phyloP scores from a whole-genome alignment of 495 filamentous ascomycete species.

The Rostrohypoxylon terebratum region DNA sequence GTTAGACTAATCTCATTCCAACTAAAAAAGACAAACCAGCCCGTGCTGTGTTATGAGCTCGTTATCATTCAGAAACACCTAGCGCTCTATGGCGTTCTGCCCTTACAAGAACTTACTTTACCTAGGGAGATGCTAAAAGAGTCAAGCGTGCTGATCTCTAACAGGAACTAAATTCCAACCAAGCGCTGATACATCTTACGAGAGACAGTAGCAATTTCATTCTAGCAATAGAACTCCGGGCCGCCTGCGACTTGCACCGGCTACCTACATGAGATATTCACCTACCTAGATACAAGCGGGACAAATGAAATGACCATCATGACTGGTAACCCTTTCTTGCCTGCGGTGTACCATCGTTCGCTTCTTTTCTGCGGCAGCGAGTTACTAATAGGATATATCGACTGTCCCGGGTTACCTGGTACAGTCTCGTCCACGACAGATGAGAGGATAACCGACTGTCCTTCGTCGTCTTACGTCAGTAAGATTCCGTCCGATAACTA shows the following conservation, averaged over 20 bases:
- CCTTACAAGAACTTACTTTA: neutral
- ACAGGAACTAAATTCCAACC: neutral
- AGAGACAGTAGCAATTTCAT: conserved; percentile 3
- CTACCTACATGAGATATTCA: conserved; percentile 24
- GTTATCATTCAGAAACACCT: neutral
- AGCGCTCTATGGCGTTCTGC: neutral
- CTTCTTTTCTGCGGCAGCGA: conserved; percentile 21
- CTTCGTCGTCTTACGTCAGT: conserved; percentile 25
- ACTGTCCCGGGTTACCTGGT: conserved; percentile 5
- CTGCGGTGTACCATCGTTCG: conserved; percentile 37
- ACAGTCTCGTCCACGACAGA: conserved; percentile 24
- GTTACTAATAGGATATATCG: conserved; percentile 17
- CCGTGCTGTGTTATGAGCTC: neutral
- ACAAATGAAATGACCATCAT: conserved; percentile 7
- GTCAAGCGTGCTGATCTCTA: neutral
- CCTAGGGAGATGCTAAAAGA: neutral
- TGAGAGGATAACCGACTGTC: neutral
- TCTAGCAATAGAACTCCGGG: conserved; percentile 19
- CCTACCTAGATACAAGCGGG: conserved; percentile 5
- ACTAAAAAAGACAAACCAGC: neutral
- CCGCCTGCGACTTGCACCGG: conserved; percentile 25
- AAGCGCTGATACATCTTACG: neutral
- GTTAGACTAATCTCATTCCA: neutral
- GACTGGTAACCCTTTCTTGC: conserved; percentile 8
- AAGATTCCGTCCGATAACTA: conserved; percentile 21